Evolutionary conservation across 2,329 filamentous ascomycete genomes (phyloP).

Genomic region (Mycosphaerella sp.): DNA sequence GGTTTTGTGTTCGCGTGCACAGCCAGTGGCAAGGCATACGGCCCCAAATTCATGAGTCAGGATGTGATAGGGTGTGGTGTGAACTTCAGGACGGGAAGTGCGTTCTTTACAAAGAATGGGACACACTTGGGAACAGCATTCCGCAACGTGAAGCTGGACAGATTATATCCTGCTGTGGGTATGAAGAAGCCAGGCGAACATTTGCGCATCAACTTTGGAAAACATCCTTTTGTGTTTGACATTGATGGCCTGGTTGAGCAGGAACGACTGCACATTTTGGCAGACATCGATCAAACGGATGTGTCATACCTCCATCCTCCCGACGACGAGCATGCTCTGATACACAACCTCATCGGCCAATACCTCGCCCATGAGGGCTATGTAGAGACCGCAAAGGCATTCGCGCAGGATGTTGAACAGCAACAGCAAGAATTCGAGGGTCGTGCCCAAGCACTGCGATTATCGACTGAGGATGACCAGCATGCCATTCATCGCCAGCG

Average conservation of each 20-base stretch:
- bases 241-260: conserved; percentile 77
- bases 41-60: conserved; percentile 52
- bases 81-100: conserved; percentile 55
- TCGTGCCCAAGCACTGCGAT: conserved; percentile 36
- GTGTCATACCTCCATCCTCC: conserved; percentile 57
- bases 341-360: conserved; percentile 78
- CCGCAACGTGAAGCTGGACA: conserved; percentile 53
- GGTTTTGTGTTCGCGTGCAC: conserved; percentile 57
- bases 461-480: conserved; percentile 45
- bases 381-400: conserved; percentile 83
- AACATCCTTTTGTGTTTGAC: conserved; percentile 77
- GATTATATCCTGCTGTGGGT: conserved; percentile 62
- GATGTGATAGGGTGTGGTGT: conserved; percentile 61
- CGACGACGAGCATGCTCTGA: conserved; percentile 66
- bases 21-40: conserved; percentile 52
- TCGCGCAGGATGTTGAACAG: conserved; percentile 62
- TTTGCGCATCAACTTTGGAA: conserved; percentile 57
- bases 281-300: conserved; percentile 55
- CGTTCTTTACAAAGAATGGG: conserved; percentile 63
- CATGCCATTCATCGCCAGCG: conserved; percentile 78
- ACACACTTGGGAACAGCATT: conserved; percentile 59
- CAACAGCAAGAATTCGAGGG: conserved; percentile 61
- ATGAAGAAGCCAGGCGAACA: conserved; percentile 59
- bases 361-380: conserved; percentile 95
- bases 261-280: conserved; percentile 54